Conservation (phyloP, 2,329 filamentous ascomycete genomes). For the Phoma herbarum region DNA sequence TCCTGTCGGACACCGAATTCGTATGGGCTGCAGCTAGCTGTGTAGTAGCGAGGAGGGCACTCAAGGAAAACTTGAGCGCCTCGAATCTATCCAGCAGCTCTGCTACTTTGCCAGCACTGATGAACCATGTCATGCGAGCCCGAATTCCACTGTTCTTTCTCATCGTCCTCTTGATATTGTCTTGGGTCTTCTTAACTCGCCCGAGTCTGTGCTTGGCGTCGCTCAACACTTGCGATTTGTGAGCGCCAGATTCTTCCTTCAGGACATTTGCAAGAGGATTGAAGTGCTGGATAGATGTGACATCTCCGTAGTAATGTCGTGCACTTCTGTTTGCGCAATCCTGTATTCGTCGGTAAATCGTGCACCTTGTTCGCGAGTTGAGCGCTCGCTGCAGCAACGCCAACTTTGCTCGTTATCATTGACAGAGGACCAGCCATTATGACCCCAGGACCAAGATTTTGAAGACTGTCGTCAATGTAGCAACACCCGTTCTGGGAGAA, state of each 20-base stretch:
- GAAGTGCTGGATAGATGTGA: neutral
- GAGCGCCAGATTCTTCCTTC: neutral
- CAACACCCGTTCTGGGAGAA: too few relatives aligned
- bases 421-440: neutral
- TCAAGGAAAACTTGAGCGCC: neutral
- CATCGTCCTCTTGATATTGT: neutral
- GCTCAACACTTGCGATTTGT: neutral
- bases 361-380: neutral
- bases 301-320: neutral
- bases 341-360: neutral
- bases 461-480: too few relatives aligned
- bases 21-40: neutral
- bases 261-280: neutral
- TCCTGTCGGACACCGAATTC: too few relatives aligned
- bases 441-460: too few relatives aligned
- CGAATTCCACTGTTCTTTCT: neutral
- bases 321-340: neutral
- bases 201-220: neutral
- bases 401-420: neutral
- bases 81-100: neutral
- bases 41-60: neutral
- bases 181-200: neutral
- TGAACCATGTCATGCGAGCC: neutral
- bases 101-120: neutral
- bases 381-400: neutral